These are phyloP conservation scores for Camptophora hylomeconis DNA, from an alignment of 2,329 filamentous ascomycete genomes.

Conservation along the genomic window DNA sequence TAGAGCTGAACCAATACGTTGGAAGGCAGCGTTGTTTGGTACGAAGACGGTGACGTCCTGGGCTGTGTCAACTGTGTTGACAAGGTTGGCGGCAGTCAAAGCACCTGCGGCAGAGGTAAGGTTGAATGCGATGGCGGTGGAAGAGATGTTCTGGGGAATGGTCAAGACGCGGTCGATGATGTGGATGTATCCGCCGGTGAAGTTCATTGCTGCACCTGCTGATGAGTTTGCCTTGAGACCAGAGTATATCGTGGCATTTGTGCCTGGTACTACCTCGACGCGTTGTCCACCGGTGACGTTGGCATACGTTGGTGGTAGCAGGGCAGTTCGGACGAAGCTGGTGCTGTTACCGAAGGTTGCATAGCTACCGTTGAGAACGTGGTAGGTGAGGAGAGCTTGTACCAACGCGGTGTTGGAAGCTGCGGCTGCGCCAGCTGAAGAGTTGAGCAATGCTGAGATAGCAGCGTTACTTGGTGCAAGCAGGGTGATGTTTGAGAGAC, in stretches of 20 bases:
- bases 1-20: slow-evolving; percentile 41
- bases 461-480: slow-evolving; percentile 45
- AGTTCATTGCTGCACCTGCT: slow-evolving; percentile 31
- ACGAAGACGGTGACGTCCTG: slow-evolving; percentile 51
- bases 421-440: slow-evolving; percentile 19
- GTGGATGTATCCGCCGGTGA: slow-evolving; percentile 38
- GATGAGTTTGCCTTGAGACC: slow-evolving; percentile 38
- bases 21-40: slow-evolving; percentile 49
- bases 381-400: slow-evolving; percentile 41
- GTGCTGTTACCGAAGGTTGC: slow-evolving; percentile 11
- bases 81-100: slow-evolving; percentile 27
- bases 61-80: slow-evolving; percentile 9
- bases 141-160: slow-evolving; percentile 31
- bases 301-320: slow-evolving; percentile 39
- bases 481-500: slow-evolving; percentile 41
- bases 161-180: slow-evolving; percentile 37
- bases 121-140: slow-evolving; percentile 29
- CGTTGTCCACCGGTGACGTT: slow-evolving; percentile 49
- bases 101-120: slow-evolving; percentile 36
- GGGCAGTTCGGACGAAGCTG: slow-evolving; percentile 35
- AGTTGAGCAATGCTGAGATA: slow-evolving; percentile 26
- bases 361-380: slow-evolving; percentile 43
- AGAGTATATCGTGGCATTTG: slow-evolving; percentile 37
- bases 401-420: slow-evolving; percentile 15
- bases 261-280: slow-evolving; percentile 32